phyloP scores from a whole-genome alignment of 257 asterid species.

The Solanum peruvianum region DNA sequence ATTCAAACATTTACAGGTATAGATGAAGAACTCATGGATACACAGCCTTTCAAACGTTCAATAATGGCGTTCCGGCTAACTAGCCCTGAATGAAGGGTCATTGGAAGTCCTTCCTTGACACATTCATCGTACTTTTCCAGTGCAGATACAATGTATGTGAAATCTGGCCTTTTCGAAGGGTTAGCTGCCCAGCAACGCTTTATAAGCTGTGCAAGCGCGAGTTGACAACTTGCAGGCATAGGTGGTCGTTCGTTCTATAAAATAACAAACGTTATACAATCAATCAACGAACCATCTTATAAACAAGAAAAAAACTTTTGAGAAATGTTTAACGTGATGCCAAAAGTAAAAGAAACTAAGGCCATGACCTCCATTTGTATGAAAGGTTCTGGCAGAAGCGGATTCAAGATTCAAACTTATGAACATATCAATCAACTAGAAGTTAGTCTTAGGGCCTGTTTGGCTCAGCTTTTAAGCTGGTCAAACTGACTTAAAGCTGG shows the following conservation, averaged over 20 bases:
- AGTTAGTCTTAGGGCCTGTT: background rate
- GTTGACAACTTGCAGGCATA: constrained; percentile 77
- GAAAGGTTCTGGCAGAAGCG: background rate
- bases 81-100: constrained; percentile 53
- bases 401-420: background rate
- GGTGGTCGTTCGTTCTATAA: constrained; percentile 92
- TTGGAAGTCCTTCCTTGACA: constrained; percentile 77
- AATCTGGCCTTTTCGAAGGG: constrained; percentile 84
- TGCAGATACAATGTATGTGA: constrained; percentile 56
- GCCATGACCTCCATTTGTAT: background rate
- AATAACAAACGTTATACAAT: background rate
- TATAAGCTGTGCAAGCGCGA: constrained; percentile 76
- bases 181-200: constrained; percentile 83
- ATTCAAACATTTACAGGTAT: constrained; percentile 65
- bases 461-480: no score
- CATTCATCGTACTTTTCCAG: constrained; percentile 75
- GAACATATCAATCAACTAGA: background rate
- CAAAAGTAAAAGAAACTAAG: background rate
- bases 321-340: background rate
- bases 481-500: no score
- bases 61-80: constrained; percentile 47
- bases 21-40: constrained; percentile 41
- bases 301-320: background rate
- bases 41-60: constrained; percentile 71
- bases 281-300: background rate